phyloP scores from a whole-genome alignment of 805 yeast species.

The Yamadazyma paraphyllophila region DNA sequence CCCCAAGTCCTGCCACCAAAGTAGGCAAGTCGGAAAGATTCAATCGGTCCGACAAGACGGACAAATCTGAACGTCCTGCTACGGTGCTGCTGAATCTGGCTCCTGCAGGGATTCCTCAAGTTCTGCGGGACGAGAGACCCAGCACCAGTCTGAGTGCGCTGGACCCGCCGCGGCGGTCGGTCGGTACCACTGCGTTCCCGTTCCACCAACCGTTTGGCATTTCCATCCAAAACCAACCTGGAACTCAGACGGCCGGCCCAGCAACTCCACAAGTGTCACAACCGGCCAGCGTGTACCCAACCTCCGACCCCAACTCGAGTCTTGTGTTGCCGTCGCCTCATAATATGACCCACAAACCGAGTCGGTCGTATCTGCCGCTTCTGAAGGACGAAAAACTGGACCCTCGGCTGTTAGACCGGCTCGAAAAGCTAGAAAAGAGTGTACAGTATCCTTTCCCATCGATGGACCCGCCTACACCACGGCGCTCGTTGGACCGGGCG shows the following conservation, averaged over 20 bases:
- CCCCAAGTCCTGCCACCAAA: conserved; percentile 19
- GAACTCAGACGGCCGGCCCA: neutral
- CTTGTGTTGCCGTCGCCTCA: conserved; percentile 2
- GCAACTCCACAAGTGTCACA: neutral
- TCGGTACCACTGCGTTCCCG: neutral
- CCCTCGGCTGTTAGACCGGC: neutral
- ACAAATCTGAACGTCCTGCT: conserved; percentile 9
- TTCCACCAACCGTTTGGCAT: conserved; percentile 8
- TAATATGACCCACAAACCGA: conserved; percentile 4
- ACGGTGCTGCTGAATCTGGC: conserved; percentile 9
- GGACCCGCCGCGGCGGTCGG: neutral
- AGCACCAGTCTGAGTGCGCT: conserved; percentile 5
- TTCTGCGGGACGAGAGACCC: conserved; percentile 5
- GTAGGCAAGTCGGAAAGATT: neutral
- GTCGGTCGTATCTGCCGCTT: conserved; percentile 13
- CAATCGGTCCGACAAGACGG: neutral
- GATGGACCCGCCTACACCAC: conserved; percentile 16
- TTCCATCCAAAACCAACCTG: neutral
- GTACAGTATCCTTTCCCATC: conserved; percentile 9
- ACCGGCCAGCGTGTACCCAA: neutral
- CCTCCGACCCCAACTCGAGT: conserved; percentile 7
- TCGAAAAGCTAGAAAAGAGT: conserved; percentile 5
- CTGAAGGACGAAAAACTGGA: conserved; percentile 9
- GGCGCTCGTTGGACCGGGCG: neutral
- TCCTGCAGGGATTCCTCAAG: conserved; percentile 8